Base-by-base conservation (phyloP, 202 grass and related monocot genomes). In the Carex sylvatica region DNA sequence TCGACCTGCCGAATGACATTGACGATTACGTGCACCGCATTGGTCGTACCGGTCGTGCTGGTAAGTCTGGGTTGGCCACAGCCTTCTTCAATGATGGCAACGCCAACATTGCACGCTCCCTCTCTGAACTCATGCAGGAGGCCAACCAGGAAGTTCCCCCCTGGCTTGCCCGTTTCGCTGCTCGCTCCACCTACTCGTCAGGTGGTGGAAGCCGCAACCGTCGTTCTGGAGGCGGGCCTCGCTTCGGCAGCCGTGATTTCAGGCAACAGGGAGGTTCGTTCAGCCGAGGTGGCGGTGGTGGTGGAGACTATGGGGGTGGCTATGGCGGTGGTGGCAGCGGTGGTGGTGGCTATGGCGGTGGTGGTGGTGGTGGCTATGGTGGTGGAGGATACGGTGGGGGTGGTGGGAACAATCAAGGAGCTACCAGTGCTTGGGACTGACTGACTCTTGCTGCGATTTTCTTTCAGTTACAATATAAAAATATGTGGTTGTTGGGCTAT, bases 11-110 rank as follows among this genome's bases (percentile, higher is more conserved):
- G 63, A 98, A 98, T 84, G 96, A 98, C 79, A 98, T 98, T 15
- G 96, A 98, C 62, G 96, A 98, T 68, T 98, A 98, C 47, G 96
- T 98, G 55, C 93, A 99, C 77, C 96, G 96, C 26, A 99, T 99
- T 58, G 96, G 96, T 61, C 88, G 96, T 86, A 99, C 96, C 31
- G 96, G 96, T 9, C 87, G 96, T 70, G 93, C 93, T 0, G 96
- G 96, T 23, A 99, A 99, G 82, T 74, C 83, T 79, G 96, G 96
- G 58, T 10, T 99, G 53, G 96, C 96, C 24, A 99, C 96, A 78
- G 96, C 96, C 61, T 99, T 99, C 78, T 95, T 99, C 89, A 99
- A 99, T 0, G 96, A 99, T 70, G 71, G 86, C 56, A 99, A 89
- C n/a, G n/a, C 78, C 53, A 93, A 91, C 18, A 61, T 99, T 10